Evolutionary conservation across 805 yeast genomes (phyloP), one percentile per base, ranked within the genome.

Genomic region (Grigorovia transvaalensis): DNA sequence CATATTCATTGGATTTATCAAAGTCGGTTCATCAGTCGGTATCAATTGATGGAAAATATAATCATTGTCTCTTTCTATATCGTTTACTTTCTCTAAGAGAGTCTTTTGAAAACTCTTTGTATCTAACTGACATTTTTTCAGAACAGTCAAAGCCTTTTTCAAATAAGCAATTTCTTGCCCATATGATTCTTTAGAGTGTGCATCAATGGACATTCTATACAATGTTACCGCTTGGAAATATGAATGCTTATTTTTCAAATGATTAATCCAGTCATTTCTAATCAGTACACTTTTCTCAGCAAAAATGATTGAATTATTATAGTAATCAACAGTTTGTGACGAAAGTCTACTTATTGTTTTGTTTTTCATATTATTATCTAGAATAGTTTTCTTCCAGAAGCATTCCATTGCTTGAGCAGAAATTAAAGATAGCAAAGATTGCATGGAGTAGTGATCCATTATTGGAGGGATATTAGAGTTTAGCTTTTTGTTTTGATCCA

Each of bases 361-460:
- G 60, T 85, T 81, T 58, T 81, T 84, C 45, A 53, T 27, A 42
- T 68, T 62, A 8, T 29, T 29, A 29, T 53, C 54, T 1, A 38
- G 13, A 8, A 55, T 51, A 0, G 96, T 88, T 59, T 82, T 82
- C 47, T 77, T 80, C 96, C 96, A 89, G 49, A 84, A 80, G 12
- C 80, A 75, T 61, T 90, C 96, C 66, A 89, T 96, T 0, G 96
- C 93, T 60, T 88, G 96, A 0, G 95, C 93, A 43, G 85, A 62
- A 78, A 79, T 78, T 40, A 88, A 60, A 12, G 63, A 57, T 41
- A 74, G 67, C 50, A 89, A 67, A 17, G 81, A 71, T 12, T 70
- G 67, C 9, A 85, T 59, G 0, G 87, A 78, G 12, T 74, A 73
- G 1, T 52, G 45, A 43, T 79, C 79, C 15, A 86, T 66, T 45